Evolutionary conservation across 345 rosid genomes (phyloP).

Genomic region (Odontarrhena argentea): DNA sequence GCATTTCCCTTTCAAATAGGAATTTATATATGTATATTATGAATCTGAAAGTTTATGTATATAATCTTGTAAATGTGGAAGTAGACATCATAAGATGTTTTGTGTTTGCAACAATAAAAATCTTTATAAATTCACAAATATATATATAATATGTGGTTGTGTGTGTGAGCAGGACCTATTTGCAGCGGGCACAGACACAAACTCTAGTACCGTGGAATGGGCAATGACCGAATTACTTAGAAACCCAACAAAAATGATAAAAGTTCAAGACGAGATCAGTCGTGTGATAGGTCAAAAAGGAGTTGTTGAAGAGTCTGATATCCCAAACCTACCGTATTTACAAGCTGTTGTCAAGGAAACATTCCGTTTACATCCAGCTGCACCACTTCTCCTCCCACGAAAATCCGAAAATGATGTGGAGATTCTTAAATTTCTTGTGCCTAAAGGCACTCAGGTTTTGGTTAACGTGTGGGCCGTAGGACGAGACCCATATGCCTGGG

Average conservation of each 20-base stretch:
- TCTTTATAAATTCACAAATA: too few relatives aligned
- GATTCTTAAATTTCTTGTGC: conserved; percentile 26
- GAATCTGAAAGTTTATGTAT: too few relatives aligned
- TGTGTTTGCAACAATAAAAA: too few relatives aligned
- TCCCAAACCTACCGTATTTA: conserved; percentile 15
- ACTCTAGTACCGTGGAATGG: conserved; percentile 62
- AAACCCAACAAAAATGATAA: conserved; percentile 45
- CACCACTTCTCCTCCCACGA: conserved; percentile 27
- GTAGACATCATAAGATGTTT: too few relatives aligned
- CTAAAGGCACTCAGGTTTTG: conserved; percentile 22
- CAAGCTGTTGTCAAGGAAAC: conserved; percentile 31
- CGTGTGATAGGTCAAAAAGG: conserved; percentile 25
- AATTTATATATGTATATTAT: too few relatives aligned
- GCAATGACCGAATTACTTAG: conserved; percentile 73
- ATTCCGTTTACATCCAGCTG: conserved; percentile 31
- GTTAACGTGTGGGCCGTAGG: conserved; percentile 37
- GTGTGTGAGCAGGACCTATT: conserved; percentile 19
- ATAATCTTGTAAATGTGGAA: too few relatives aligned
- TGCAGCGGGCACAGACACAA: conserved; percentile 31
- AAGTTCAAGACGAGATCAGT: conserved; percentile 57
- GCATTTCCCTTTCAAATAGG: too few relatives aligned
- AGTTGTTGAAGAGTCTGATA: conserved; percentile 17
- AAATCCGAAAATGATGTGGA: conserved; percentile 12
- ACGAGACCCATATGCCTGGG: conserved; percentile 30
- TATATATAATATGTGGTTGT: too few relatives aligned